Evolutionary conservation across 129 eudicot genomes (phyloP).

Genomic region (Lactuca saligna): DNA sequence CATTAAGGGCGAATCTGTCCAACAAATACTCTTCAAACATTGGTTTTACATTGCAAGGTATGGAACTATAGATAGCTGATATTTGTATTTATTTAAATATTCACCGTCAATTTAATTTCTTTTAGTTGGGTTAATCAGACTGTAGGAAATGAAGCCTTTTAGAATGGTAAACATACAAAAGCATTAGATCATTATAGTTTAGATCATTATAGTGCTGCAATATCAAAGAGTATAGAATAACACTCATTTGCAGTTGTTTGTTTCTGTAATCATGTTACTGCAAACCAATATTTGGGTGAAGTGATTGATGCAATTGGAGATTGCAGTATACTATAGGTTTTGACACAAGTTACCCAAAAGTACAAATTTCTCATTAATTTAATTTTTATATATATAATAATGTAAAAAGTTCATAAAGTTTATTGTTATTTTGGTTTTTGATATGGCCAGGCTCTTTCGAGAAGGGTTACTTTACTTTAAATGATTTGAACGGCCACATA

Average conservation of each 20-base stretch:
- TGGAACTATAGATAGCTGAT: background rate
- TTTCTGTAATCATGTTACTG: constrained; percentile 96
- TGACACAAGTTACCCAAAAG: constrained; percentile 77
- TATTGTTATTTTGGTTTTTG: constrained; percentile 6
- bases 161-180: constrained; percentile 60
- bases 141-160: constrained; percentile 90
- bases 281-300: constrained; percentile 79
- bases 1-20: no score
- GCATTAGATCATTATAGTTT: constrained; percentile 86
- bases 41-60: constrained; percentile 64
- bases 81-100: constrained; percentile 11
- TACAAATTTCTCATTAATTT: constrained; percentile 25
- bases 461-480: constrained; percentile 90
- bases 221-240: constrained; percentile 72
- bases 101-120: background rate
- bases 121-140: constrained; percentile 42
- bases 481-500: constrained; percentile 60
- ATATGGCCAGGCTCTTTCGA: constrained; percentile 72
- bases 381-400: background rate
- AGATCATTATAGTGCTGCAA: constrained; percentile 82
- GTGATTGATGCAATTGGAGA: constrained; percentile 89
- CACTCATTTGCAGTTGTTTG: constrained; percentile 89
- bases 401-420: background rate
- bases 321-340: constrained; percentile 88
- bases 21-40: no score